phyloP scores from a whole-genome alignment of 345 rosid genomes.

The Populus tremula region DNA sequence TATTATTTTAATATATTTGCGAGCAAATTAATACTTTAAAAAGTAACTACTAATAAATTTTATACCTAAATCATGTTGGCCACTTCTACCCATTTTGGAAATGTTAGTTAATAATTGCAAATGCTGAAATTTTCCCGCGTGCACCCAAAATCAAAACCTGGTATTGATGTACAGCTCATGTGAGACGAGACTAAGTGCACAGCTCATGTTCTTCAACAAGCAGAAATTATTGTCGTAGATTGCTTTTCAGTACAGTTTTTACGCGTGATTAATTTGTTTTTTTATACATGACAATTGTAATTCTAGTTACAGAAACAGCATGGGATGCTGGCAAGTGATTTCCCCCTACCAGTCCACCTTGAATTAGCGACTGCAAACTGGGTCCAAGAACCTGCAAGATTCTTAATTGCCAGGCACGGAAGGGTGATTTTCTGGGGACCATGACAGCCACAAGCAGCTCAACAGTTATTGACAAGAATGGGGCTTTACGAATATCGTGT shows the following conservation, averaged over 20 bases:
- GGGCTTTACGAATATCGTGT: background rate
- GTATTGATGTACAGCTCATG: background rate
- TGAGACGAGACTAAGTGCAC: background rate
- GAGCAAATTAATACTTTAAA: too few relatives aligned
- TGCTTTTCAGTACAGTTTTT: background rate
- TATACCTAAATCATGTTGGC: too few relatives aligned
- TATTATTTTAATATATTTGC: too few relatives aligned
- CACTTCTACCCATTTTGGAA: background rate
- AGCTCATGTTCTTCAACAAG: background rate
- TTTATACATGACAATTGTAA: background rate
- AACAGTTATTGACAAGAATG: background rate
- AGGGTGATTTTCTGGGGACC: background rate
- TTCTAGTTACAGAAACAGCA: background rate
- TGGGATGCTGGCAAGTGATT: background rate
- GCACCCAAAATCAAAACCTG: conserved; percentile 1
- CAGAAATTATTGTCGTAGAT: background rate
- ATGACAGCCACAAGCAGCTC: conserved; percentile 3
- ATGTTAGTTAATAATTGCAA: background rate
- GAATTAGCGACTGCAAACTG: background rate
- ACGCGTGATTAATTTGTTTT: background rate
- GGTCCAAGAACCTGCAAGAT: conserved; percentile 6
- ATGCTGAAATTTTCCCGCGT: conserved; percentile 9
- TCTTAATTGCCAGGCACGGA: background rate
- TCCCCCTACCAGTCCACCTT: background rate
- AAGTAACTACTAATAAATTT: too few relatives aligned